phyloP scores from a whole-genome alignment of 768 basidiomycete genomes.

The Hortiboletus flavorubellus region DNA sequence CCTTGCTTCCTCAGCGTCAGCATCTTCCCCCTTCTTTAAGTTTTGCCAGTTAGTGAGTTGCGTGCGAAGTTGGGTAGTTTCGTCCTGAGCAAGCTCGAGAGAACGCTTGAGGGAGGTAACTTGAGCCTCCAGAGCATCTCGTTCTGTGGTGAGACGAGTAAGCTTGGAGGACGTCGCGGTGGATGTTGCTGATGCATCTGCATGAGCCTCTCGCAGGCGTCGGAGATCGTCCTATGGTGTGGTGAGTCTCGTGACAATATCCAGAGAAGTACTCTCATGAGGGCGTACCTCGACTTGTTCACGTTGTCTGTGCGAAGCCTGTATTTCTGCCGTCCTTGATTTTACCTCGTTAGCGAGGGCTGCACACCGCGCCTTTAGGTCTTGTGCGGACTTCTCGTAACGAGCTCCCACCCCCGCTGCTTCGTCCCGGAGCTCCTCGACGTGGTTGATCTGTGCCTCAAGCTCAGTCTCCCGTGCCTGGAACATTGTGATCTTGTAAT shows the following conservation, averaged over 20 bases:
- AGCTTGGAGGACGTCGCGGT: slow-evolving; percentile 49
- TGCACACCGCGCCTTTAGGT: slow-evolving; percentile 29
- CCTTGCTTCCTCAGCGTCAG: slow-evolving; percentile 51
- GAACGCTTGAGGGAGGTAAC: slow-evolving; percentile 52
- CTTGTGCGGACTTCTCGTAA: slow-evolving; percentile 28
- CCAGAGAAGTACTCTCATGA: background rate
- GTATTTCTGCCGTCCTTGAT: slow-evolving; percentile 39
- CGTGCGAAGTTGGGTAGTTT: slow-evolving; percentile 50
- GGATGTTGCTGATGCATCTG: slow-evolving; percentile 45
- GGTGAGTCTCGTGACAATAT: background rate
- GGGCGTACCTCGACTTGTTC: slow-evolving; percentile 44
- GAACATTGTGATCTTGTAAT: slow-evolving; percentile 66
- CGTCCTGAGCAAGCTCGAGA: slow-evolving; percentile 57
- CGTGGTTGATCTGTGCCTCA: slow-evolving; percentile 47
- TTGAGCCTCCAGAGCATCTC: slow-evolving; percentile 53
- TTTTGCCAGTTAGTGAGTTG: slow-evolving; percentile 70
- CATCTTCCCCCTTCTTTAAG: slow-evolving; percentile 61
- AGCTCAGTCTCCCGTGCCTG: slow-evolving; percentile 60
- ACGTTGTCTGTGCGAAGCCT: slow-evolving; percentile 39
- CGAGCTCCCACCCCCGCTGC: slow-evolving; percentile 13
- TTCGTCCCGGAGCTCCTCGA: slow-evolving; percentile 47
- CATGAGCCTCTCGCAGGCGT: slow-evolving; percentile 47
- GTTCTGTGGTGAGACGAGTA: slow-evolving; percentile 54
- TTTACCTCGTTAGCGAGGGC: slow-evolving; percentile 38
- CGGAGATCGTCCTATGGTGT: slow-evolving; percentile 36